Evolutionary conservation across 1,284 basidiomycete species (phyloP).

Genomic region (Ganoderma boninense): DNA sequence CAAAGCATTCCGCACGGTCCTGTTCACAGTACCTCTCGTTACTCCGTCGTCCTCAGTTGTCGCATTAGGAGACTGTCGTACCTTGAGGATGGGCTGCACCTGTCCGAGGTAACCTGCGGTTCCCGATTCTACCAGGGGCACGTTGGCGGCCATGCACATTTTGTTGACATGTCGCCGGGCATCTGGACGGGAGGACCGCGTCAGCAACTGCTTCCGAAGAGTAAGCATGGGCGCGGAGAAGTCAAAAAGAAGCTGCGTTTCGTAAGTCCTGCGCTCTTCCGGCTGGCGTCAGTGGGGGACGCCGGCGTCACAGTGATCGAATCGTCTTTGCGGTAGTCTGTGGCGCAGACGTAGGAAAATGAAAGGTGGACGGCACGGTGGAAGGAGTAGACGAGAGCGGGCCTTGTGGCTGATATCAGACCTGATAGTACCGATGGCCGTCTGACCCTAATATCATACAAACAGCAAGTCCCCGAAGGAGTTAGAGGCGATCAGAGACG

Average conservation of each 20-base stretch:
- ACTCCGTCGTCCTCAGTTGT: background rate
- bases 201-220: background rate
- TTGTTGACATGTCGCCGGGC: conserved; percentile 95
- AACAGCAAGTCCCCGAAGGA: background rate
- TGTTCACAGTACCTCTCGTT: conserved; percentile 39
- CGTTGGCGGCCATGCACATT: conserved; percentile 92
- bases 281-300: background rate
- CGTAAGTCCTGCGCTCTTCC: background rate
- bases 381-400: background rate
- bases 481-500: background rate
- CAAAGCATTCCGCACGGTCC: conserved; percentile 92
- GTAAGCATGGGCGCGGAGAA: background rate
- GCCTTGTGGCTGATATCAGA: background rate
- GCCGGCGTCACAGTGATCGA: background rate
- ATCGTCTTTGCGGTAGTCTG: background rate
- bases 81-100: conserved; percentile 81
- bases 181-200: conserved; percentile 53
- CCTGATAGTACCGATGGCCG: background rate
- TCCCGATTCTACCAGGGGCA: conserved; percentile 96
- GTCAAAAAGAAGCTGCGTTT: background rate
- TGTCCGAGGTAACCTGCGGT: conserved; percentile 96
- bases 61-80: conserved; percentile 37
- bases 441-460: background rate
- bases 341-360: background rate
- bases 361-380: background rate